Evolutionary conservation across 2,329 filamentous ascomycete genomes (phyloP).

Genomic region (Chrysoporthe deuterocubensis): DNA sequence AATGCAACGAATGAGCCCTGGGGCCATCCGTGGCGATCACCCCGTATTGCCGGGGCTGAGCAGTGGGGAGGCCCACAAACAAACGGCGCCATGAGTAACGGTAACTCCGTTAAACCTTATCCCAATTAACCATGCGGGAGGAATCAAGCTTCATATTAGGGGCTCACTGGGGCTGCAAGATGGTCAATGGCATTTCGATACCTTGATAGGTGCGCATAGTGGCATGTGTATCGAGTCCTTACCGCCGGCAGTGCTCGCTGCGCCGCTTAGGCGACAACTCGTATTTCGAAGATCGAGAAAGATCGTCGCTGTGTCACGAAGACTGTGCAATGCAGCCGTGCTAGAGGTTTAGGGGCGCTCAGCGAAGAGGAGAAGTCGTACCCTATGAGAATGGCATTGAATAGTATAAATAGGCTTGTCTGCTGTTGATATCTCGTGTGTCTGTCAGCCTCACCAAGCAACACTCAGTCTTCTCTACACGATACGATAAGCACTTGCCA

Average conservation of each 20-base stretch:
- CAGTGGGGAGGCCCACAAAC: conserved; percentile 1
- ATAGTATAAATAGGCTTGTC: neutral
- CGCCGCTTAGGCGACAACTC: neutral
- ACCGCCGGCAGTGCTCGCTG: neutral
- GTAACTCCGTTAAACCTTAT: conserved; percentile 15
- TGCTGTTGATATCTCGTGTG: neutral
- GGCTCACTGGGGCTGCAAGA: neutral
- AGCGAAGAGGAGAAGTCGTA: neutral
- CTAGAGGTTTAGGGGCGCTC: neutral
- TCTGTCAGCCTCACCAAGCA: neutral
- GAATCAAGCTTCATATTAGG: conserved; percentile 7
- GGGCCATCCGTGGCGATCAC: neutral
- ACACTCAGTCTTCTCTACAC: neutral
- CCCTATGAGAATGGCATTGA: neutral
- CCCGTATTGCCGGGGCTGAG: conserved; percentile 5
- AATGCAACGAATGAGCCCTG: neutral
- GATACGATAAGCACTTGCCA: neutral
- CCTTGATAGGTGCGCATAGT: neutral
- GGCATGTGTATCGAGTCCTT: neutral
- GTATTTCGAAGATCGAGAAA: neutral
- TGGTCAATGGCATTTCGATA: neutral
- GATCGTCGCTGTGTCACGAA: neutral
- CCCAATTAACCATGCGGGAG: conserved; percentile 9
- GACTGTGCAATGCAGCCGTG: neutral
- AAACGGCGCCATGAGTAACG: neutral